Base-by-base conservation (phyloP, 331 rosid genomes). In the Rosa hybrid region DNA sequence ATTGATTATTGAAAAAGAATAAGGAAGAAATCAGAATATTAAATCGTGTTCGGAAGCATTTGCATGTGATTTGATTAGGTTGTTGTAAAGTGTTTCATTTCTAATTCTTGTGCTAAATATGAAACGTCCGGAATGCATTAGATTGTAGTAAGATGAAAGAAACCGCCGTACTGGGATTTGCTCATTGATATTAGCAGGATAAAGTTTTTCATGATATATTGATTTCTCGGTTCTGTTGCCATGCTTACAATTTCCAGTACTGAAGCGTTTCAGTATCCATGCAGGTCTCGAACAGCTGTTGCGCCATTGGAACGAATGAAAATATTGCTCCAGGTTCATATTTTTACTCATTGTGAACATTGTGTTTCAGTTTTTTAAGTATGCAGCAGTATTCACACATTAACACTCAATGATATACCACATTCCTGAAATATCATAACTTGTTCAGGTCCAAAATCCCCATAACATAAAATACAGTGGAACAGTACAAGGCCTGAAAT, bases 261-360 rank as follows among this genome's bases (percentile, higher is more conserved):
- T 64, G 65, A 77, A 12, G 42, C 67, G 4, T 25, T 53, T 64
- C 71, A 16, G 62, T 81, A 45, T 57, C 30, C 7, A 38, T 83
- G 85, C 90, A 96, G 99, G 83, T 96, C 99, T 62, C 92, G 99
- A 54, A 96, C 99, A 2, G 98, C 99, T 20, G 99, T 96, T 86
- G 98, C 99, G 78, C 99, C 99, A 17, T 86, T 96, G 80, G 99
- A 96, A 84, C 89, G 99, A 68, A 72, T 96, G 92, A 96, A 96
- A 86, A 96, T 96, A 82, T 90, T 96, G 88, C 90, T 96, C 21
- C 98, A 96, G 98, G 98, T 96, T 76, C 38, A 78, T 86, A 63
- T 51, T 48, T 41, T 18, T 51, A 59, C n/a, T 23, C 6, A 56
- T 49, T 74, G 18, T 62, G 42, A 25, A 41, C 17, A 44, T 27